Conservation (phyloP, 441 rosid species). For the Metrosideros polymorpha region DNA sequence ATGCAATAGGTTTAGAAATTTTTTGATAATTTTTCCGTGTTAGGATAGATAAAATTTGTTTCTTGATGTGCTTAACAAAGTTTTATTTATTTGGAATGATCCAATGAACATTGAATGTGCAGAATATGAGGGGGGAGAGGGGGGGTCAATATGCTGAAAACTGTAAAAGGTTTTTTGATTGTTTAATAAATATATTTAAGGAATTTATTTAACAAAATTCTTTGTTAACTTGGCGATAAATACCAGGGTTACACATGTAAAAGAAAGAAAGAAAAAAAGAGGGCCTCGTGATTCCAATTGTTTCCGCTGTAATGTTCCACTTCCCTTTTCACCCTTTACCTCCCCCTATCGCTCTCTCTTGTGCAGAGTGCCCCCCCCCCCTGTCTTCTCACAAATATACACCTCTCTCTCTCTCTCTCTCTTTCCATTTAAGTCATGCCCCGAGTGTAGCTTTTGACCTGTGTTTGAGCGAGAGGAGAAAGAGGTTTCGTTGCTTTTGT, state of each 20-base stretch:
- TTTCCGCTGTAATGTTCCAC: background rate
- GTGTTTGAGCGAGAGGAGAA: background rate
- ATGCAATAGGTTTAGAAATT: too few species aligned
- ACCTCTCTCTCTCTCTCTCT: background rate
- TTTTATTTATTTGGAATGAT: background rate
- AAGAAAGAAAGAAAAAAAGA: background rate
- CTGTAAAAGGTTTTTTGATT: background rate
- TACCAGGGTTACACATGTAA: background rate
- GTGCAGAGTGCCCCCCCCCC: background rate
- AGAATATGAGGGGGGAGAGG: background rate
- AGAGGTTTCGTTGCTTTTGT: background rate
- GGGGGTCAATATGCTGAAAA: background rate
- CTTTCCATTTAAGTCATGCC: background rate
- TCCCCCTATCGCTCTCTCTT: background rate
- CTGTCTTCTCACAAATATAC: background rate
- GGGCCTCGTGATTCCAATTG: background rate
- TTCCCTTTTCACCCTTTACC: background rate
- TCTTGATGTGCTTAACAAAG: background rate
- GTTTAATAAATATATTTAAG: background rate
- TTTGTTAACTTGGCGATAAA: background rate
- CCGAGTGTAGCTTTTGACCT: background rate
- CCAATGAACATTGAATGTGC: fast-evolving
- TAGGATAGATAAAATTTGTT: background rate
- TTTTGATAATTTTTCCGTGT: too few species aligned
- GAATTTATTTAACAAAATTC: background rate